Conservation (phyloP, 768 basidiomycete genomes). For the Saitozyma podzolica region DNA sequence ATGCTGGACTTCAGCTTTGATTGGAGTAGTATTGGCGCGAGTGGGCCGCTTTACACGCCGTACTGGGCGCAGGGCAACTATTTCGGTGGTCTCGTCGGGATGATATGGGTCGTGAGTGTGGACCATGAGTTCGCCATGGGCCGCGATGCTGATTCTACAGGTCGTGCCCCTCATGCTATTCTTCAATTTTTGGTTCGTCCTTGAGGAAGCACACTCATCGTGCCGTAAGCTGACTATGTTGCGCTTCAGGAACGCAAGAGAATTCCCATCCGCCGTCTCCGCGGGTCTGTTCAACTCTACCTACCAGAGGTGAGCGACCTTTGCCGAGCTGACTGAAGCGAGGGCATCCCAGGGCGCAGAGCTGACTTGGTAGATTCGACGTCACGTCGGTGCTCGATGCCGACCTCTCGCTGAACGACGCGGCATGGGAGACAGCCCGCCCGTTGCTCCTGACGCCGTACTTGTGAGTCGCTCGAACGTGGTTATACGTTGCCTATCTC, state of each 20-base stretch:
- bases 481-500: neutral
- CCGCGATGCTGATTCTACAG: slow-evolving; percentile 12
- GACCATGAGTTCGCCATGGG: neutral
- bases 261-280: slow-evolving; percentile 47
- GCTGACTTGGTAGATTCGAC: slow-evolving; percentile 41
- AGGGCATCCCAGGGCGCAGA: neutral
- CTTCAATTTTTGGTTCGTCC: slow-evolving; percentile 46
- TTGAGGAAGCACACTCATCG: neutral
- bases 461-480: slow-evolving; percentile 36
- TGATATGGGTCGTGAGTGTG: slow-evolving; percentile 49
- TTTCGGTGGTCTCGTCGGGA: slow-evolving; percentile 48
- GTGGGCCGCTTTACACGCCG: slow-evolving; percentile 52
- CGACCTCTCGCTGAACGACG: slow-evolving; percentile 49
- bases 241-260: slow-evolving; percentile 36
- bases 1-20: slow-evolving; percentile 51
- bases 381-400: slow-evolving; percentile 49
- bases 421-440: slow-evolving; percentile 45
- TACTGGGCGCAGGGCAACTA: slow-evolving; percentile 51
- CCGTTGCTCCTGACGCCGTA: slow-evolving; percentile 52
- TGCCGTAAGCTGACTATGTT: too few species aligned
- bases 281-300: slow-evolving; percentile 49
- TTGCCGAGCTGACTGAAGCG: neutral
- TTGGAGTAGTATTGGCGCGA: slow-evolving; percentile 49
- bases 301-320: slow-evolving; percentile 37
- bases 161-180: slow-evolving; percentile 45